Percentiles rank a stretch among this genome's conserved stretches.
phyloP scores from a whole-genome alignment of 2,329 filamentous ascomycete genomes.

The Neopestalotiopsis sp. region DNA sequence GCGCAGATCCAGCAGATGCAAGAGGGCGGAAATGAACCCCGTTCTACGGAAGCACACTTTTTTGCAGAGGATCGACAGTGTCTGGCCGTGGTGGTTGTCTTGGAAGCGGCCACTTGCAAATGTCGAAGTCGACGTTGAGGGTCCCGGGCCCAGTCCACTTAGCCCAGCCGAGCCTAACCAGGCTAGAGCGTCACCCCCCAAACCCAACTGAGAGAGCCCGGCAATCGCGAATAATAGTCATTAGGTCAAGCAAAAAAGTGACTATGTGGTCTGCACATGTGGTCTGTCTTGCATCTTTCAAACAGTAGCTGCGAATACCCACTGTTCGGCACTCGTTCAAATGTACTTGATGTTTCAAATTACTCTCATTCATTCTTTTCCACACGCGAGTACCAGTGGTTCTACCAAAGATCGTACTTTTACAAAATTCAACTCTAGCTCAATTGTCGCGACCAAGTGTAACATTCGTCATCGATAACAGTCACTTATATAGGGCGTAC shows the following conservation, averaged over 20 bases:
- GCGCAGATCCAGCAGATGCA: not conserved
- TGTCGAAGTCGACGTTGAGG: constrained; percentile 3
- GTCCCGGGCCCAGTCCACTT: not conserved
- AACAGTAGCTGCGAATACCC: too few species aligned
- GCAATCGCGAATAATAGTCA: not conserved
- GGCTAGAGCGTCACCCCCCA: constrained; percentile 8
- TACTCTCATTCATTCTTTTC: too few species aligned
- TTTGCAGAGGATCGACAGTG: constrained; percentile 2
- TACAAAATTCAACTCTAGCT: too few species aligned
- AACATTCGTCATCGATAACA: too few species aligned
- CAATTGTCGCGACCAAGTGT: too few species aligned
- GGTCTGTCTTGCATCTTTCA: too few species aligned
- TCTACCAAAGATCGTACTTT: too few species aligned
- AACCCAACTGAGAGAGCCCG: not conserved
- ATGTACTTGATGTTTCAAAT: too few species aligned
- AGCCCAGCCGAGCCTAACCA: constrained; percentile 4
- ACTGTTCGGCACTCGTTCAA: too few species aligned
- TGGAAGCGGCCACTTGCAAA: constrained; percentile 2
- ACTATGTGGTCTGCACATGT: not conserved
- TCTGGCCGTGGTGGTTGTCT: constrained; percentile 3
- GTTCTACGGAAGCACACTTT: not conserved
- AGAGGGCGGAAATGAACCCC: not conserved
- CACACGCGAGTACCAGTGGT: too few species aligned
- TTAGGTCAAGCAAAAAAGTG: too few species aligned
- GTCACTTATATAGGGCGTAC: too few species aligned